phyloP scores from a whole-genome alignment of 306 rosid species.

The Glycine soja region DNA sequence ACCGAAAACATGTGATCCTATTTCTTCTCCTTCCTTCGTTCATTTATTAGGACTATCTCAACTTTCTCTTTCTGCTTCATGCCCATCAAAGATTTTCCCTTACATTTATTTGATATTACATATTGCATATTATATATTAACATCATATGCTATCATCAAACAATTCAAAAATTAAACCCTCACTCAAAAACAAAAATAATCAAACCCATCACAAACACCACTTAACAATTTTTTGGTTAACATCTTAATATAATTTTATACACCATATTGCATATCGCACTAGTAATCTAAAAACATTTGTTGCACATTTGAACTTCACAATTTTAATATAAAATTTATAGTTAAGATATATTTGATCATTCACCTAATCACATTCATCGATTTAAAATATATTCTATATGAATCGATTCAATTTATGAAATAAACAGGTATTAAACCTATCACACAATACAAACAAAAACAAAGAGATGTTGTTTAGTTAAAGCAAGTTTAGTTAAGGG shows the following conservation, averaged over 20 bases:
- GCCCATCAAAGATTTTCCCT: background rate
- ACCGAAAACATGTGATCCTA: conserved; percentile 43
- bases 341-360: background rate
- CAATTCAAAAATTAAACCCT: background rate
- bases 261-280: too few relatives aligned
- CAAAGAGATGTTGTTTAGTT: background rate
- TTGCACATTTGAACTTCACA: background rate
- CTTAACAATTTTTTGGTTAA: too few relatives aligned
- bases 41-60: background rate
- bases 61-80: background rate
- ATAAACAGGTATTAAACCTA: background rate
- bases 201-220: too few relatives aligned
- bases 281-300: too few relatives aligned
- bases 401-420: background rate
- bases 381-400: too few relatives aligned
- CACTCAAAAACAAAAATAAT: too few relatives aligned
- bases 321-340: background rate
- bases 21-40: background rate
- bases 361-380: background rate
- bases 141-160: background rate
- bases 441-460: background rate
- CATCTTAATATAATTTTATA: too few relatives aligned
- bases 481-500: background rate
- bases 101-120: background rate
- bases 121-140: background rate